Base-by-base conservation (phyloP, 2,329 filamentous ascomycete genomes). In the Magnaporthales sp. region DNA sequence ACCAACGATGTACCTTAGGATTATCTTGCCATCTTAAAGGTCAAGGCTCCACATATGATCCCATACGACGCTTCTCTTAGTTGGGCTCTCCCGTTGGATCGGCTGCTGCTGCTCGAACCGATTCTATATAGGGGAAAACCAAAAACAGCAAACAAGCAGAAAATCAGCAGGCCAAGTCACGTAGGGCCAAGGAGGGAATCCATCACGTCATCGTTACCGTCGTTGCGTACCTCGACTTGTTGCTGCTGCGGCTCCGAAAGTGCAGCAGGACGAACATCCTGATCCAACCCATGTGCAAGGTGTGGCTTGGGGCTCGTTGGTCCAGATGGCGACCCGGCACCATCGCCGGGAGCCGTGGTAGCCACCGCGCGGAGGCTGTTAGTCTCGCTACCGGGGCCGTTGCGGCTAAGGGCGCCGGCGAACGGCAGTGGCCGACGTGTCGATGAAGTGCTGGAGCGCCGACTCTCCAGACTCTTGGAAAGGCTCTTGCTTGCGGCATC, bases 401-500 rank as follows among this genome's bases (percentile, higher is more conserved):
- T 86, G 65, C 81, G 84, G n/a, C 77, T 75, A 15, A 77, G 63
- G 13, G 67, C 64, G n/a, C 62, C 7, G 15, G 80, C 78, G 70
- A 86, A 83, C 1, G 85, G 86, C 10, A 88, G 76, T 8, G 63
- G 63, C 46, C 90, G 89, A 75, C 92, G 93, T 77, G 91, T 93
- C 67, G 91, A 96, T 66, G 86, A 90, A 15, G 90, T 91, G 77
- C 93, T 97, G 75, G 92, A 96, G 60, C 94, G 89, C 65, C 94
- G 88, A 77, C 91, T 96, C 76, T 97, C 93, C 29, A 98, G 85
- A 75, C 92, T 97, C 79, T 92, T 96, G 68, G 89, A 93, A 15
- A 93, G 80, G 6, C 89, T 92, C 78, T 89, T 91, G 72, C 90
- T 91, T 64, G 91, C 89, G 27, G 88, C 89, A 70, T 90, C 89